These are phyloP conservation scores for Coemansia sp. DNA, from an alignment of 192 early-diverging fungal genomes.

Conservation along the genomic window DNA sequence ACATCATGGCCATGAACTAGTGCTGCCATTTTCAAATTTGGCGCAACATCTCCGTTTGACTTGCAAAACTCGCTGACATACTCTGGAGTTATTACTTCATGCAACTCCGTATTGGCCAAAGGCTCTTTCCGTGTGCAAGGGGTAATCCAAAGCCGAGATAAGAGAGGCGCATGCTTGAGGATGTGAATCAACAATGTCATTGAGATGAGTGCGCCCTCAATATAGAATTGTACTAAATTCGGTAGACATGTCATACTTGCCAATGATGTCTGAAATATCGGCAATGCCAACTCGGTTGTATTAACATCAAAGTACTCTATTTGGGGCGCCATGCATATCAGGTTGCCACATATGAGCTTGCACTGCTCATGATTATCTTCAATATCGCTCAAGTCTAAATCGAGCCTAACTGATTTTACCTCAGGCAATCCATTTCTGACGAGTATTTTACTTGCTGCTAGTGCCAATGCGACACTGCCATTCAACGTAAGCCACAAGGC, in stretches of 20 bases:
- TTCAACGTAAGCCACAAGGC: too few relatives aligned
- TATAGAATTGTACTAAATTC: not conserved
- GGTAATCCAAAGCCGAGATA: not conserved
- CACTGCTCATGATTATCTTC: not conserved
- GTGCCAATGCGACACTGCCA: not conserved
- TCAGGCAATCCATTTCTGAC: not conserved
- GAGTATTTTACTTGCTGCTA: not conserved
- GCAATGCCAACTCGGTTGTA: too few relatives aligned
- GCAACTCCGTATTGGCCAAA: not conserved
- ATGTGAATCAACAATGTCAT: too few relatives aligned
- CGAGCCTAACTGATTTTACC: not conserved
- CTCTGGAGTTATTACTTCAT: not conserved
- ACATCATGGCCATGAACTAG: not conserved
- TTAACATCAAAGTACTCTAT: not conserved
- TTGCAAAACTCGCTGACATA: not conserved
- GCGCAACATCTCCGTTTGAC: not conserved
- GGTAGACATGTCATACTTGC: not conserved
- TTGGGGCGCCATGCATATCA: not conserved
- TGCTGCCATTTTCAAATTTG: not conserved
- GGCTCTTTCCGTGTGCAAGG: too few relatives aligned
- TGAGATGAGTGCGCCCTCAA: too few relatives aligned
- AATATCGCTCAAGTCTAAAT: not conserved
- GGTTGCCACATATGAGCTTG: not conserved
- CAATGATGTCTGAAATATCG: not conserved
- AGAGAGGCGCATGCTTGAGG: not conserved